A percentile compares a stretch with the other conserved stretches of the same genome.
phyloP scores from a whole-genome alignment of 768 basidiomycete genomes.

The Crepidotus variabilis region DNA sequence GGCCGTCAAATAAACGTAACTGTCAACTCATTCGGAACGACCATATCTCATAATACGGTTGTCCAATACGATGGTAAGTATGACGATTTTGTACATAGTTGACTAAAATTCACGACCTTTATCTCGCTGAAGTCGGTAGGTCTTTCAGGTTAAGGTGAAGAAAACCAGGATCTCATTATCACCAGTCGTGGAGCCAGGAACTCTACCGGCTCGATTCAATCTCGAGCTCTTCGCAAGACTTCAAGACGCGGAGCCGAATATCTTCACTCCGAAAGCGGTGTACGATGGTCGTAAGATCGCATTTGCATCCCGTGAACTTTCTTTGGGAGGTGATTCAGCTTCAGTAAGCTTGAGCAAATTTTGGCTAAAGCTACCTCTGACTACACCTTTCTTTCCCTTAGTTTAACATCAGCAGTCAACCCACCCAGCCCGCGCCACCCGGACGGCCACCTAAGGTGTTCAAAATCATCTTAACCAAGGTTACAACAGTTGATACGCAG shows the following conservation, averaged over 20 bases:
- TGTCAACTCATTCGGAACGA: slow-evolving; percentile 60
- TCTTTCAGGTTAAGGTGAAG: slow-evolving; percentile 5
- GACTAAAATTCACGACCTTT: slow-evolving; percentile 1
- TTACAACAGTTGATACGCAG: slow-evolving; percentile 34
- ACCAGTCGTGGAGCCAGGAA: slow-evolving; percentile 62
- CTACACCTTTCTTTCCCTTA: background rate
- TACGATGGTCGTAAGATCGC: slow-evolving; percentile 80
- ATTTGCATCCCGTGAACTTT: slow-evolving; percentile 34
- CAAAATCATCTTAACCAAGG: slow-evolving; percentile 19
- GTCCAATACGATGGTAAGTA: slow-evolving; percentile 76
- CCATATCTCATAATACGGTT: slow-evolving; percentile 54
- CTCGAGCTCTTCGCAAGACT: slow-evolving; percentile 63
- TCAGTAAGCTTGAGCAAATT: no score
- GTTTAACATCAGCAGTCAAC: background rate
- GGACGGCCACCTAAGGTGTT: background rate
- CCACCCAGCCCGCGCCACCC: background rate
- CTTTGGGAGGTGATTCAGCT: no score
- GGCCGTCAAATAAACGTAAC: slow-evolving; percentile 23
- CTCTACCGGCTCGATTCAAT: slow-evolving; percentile 62
- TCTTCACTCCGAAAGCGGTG: slow-evolving; percentile 69
- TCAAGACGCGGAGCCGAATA: slow-evolving; percentile 52
- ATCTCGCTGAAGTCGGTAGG: slow-evolving; percentile 35
- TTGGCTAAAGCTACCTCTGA: no score
- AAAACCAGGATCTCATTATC: background rate
- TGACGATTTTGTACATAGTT: background rate